Evolutionary conservation across 1,284 basidiomycete genomes (phyloP).

Genomic region (Ustilago bromivora): DNA sequence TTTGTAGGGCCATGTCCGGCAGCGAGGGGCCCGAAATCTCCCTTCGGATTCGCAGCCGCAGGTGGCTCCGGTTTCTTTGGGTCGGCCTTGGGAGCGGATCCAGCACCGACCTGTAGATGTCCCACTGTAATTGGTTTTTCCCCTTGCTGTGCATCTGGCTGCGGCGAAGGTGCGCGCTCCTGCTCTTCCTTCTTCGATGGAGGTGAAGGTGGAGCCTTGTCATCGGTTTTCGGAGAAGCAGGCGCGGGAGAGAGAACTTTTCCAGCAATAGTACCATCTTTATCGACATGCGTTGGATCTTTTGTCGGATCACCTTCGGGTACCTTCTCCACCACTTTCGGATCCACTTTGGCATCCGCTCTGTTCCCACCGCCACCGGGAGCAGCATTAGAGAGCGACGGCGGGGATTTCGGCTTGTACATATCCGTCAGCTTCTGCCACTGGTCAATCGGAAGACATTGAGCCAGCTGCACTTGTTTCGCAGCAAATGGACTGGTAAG

Average conservation of each 20-base stretch:
- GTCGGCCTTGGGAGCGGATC: neutral
- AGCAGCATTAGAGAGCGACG: neutral
- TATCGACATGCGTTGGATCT: constrained; percentile 10
- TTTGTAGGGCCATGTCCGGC: neutral
- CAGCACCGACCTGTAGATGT: neutral
- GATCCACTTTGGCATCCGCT: constrained; percentile 5
- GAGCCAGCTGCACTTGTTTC: constrained; percentile 34
- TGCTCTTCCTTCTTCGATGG: neutral
- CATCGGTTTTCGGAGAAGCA: neutral
- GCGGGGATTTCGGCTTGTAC: constrained; percentile 14
- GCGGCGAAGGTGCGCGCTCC: neutral
- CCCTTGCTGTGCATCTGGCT: neutral
- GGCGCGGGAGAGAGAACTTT: neutral
- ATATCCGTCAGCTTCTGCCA: constrained; percentile 30
- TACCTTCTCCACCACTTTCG: constrained; percentile 15
- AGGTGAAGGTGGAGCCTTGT: neutral
- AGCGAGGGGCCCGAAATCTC: neutral
- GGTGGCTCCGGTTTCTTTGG: neutral
- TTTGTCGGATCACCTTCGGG: constrained; percentile 8
- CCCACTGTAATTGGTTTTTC: no score
- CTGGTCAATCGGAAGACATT: constrained; percentile 10
- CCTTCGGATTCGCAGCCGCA: neutral
- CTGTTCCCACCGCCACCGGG: neutral
- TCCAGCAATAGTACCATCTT: constrained; percentile 16
- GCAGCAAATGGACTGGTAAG: constrained; percentile 25